These are phyloP conservation scores for Antitrichia curtipendula DNA, from an alignment of 225 moss, liverwort and hornwort genomes.

Conservation along the genomic window DNA sequence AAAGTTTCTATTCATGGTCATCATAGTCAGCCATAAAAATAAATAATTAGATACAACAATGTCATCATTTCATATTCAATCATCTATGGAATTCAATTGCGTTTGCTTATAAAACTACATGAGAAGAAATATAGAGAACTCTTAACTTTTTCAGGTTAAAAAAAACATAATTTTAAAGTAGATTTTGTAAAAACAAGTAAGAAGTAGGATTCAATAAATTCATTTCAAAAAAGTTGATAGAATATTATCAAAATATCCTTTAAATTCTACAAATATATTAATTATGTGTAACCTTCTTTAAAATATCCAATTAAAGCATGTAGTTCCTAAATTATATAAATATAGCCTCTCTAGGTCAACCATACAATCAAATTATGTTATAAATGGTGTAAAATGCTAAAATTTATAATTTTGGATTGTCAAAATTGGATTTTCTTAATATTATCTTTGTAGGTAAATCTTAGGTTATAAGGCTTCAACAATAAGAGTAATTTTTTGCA, in stretches of 20 bases:
- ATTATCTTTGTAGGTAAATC: neutral
- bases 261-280: too few relatives aligned
- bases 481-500: too few relatives aligned
- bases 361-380: neutral
- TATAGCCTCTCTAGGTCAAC: fast-evolving
- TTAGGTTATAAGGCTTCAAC: too few relatives aligned
- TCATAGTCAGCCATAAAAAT: neutral
- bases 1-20: neutral
- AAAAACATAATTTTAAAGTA: neutral
- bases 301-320: neutral
- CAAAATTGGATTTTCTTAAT: neutral
- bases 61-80: neutral
- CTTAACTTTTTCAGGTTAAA: neutral
- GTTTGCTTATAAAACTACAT: too few relatives aligned
- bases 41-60: neutral
- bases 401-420: neutral
- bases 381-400: too few relatives aligned
- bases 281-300: fast-evolving
- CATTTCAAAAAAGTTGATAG: fast-evolving
- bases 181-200: neutral
- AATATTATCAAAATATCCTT: neutral
- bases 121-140: neutral
- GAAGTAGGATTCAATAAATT: neutral
- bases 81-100: fast-evolving
- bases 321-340: neutral